Percentiles rank a stretch among this genome's conserved stretches.
phyloP scores from a whole-genome alignment of 371 early-diverging fungal species.

The Capniomyces stellatus region DNA sequence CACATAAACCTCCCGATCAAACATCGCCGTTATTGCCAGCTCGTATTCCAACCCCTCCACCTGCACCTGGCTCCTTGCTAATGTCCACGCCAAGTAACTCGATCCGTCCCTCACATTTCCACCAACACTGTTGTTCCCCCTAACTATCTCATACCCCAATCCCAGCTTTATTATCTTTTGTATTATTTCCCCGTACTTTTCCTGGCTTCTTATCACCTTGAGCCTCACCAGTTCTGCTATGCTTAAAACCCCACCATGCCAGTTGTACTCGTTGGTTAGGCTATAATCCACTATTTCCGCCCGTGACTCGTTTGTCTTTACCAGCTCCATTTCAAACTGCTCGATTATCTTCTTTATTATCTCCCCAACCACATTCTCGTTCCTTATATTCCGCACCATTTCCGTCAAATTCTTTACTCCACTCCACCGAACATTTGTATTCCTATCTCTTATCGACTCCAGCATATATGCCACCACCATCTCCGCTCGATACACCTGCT shows the following conservation, averaged over 20 bases:
- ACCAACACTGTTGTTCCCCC: conserved; percentile 70
- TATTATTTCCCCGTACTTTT: conserved; percentile 32
- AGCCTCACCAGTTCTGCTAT: conserved; percentile 81
- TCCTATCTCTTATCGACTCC: conserved; percentile 26
- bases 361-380: conserved; percentile 41
- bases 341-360: neutral
- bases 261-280: conserved; percentile 68
- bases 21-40: conserved; percentile 58
- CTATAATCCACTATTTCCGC: conserved; percentile 39
- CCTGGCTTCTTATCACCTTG: conserved; percentile 43
- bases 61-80: conserved; percentile 59
- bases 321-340: neutral
- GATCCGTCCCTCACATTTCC: conserved; percentile 91
- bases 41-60: conserved; percentile 33
- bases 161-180: conserved; percentile 43
- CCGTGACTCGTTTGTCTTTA: conserved; percentile 2
- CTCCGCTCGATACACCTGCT: neutral
- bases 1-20: conserved; percentile 87
- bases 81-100: conserved; percentile 93
- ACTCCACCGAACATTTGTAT: conserved; percentile 90
- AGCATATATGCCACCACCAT: neutral
- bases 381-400: neutral
- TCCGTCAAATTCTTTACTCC: conserved; percentile 64
- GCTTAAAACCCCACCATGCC: conserved; percentile 90
- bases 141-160: conserved; percentile 67